Conservation (phyloP, 305 asterid species). For the Fraxinus sp. region DNA sequence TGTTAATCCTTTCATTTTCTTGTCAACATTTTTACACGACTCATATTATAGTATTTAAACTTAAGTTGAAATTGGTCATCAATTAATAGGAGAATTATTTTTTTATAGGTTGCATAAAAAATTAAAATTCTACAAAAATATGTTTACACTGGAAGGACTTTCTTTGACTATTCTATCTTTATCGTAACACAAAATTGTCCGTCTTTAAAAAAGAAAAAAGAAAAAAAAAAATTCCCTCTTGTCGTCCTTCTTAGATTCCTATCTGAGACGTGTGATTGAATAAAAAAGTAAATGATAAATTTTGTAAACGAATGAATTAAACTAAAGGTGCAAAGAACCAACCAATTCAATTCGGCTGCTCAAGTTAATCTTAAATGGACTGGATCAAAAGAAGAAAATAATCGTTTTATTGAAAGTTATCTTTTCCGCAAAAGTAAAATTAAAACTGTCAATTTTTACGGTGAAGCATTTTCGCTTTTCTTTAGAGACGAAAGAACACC, state of each 20-base stretch:
- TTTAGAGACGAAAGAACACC: not conserved
- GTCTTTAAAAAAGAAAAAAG: no score
- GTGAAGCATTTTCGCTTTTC: not conserved
- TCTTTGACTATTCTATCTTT: not conserved
- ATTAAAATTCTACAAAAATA: no score
- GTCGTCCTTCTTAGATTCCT: not conserved
- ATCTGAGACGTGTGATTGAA: not conserved
- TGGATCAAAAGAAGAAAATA: not conserved
- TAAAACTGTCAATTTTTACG: not conserved
- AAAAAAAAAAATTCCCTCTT: not conserved
- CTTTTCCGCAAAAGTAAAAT: no score
- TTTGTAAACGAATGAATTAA: no score
- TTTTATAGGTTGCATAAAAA: not conserved
- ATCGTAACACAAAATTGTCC: not conserved
- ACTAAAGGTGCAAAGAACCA: not conserved
- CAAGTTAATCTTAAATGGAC: not conserved
- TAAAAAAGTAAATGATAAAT: no score
- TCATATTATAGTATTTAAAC: not conserved
- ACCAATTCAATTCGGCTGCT: not conserved
- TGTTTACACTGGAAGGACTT: not conserved
- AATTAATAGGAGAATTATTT: no score
- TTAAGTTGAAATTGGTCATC: not conserved
- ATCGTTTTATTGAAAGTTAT: not conserved
- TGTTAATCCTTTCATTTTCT: not conserved
- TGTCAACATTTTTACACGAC: not conserved